phyloP scores from a whole-genome alignment of 2,329 filamentous ascomycete species.

The Claviceps humidiphila region DNA sequence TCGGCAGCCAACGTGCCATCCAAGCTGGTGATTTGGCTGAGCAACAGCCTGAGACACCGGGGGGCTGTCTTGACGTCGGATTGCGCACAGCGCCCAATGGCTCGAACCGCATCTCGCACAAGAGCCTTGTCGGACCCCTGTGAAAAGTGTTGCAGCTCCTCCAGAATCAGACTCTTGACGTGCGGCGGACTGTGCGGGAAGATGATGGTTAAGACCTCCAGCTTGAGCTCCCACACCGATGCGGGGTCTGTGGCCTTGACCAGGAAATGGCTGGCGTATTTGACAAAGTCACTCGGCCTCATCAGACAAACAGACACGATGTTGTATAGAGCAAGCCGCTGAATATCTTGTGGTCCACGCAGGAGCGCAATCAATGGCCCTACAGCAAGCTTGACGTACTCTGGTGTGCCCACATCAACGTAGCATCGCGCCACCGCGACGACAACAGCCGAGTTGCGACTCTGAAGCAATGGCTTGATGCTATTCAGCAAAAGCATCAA shows the following conservation, averaged over 20 bases:
- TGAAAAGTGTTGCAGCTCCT: constrained; percentile 88
- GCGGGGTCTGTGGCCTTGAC: constrained; percentile 66
- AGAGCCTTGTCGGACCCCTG: constrained; percentile 59
- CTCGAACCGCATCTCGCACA: constrained; percentile 78
- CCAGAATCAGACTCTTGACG: constrained; percentile 74
- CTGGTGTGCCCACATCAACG: constrained; percentile 65
- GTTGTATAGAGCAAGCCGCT: constrained; percentile 83
- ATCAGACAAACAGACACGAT: constrained; percentile 82
- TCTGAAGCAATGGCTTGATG: constrained; percentile 76
- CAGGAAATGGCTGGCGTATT: constrained; percentile 80
- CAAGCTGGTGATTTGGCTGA: constrained; percentile 77
- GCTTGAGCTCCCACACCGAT: constrained; percentile 78
- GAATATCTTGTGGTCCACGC: constrained; percentile 72
- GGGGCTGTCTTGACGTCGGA: constrained; percentile 56
- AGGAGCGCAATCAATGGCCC: constrained; percentile 79
- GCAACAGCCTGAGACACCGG: constrained; percentile 68
- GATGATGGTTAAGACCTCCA: constrained; percentile 80
- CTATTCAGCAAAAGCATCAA: constrained; percentile 66
- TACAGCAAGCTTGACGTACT: constrained; percentile 62
- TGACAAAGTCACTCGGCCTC: constrained; percentile 68
- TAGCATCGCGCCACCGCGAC: constrained; percentile 78
- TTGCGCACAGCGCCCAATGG: constrained; percentile 88
- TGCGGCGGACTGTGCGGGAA: constrained; percentile 70
- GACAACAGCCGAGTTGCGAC: constrained; percentile 84
- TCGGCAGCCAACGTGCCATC: constrained; percentile 85